A percentile compares a stretch with the other conserved stretches of the same genome.
Conservation (phyloP, 495 filamentous ascomycete genomes). For the Podospora pseudopauciseta region DNA sequence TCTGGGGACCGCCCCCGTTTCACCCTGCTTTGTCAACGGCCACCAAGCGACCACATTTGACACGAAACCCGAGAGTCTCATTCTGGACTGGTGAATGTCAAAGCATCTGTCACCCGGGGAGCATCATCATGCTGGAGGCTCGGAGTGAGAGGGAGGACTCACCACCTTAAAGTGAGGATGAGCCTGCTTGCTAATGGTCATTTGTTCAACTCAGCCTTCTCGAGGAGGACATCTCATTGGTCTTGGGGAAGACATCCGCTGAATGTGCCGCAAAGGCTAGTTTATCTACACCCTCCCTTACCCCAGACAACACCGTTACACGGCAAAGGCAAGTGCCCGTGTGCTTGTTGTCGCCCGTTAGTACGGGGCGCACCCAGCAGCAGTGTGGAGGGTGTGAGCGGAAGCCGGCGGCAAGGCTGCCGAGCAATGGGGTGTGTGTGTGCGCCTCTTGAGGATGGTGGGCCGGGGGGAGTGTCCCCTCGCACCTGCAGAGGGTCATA, state of each 20-base stretch:
- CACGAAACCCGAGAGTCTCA: not conserved
- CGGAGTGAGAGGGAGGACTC: not conserved
- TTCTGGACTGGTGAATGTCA: not conserved
- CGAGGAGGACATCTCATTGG: slow-evolving; percentile 7
- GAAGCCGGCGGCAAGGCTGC: slow-evolving; percentile 11
- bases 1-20: slow-evolving; percentile 11
- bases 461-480: not conserved
- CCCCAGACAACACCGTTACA: not conserved
- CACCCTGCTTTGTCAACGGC: slow-evolving; percentile 16
- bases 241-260: slow-evolving; percentile 5
- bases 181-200: slow-evolving; percentile 15
- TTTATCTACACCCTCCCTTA: slow-evolving; percentile 6
- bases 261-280: not conserved
- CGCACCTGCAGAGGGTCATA: not conserved
- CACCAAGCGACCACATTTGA: slow-evolving; percentile 9
- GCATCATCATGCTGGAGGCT: not conserved
- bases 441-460: not conserved
- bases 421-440: not conserved
- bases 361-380: not conserved
- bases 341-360: not conserved
- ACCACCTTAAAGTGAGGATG: not conserved
- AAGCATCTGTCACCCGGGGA: slow-evolving; percentile 14
- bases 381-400: not conserved
- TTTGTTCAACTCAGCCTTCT: slow-evolving; percentile 18
- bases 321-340: not conserved